Conservation (phyloP, 2,329 filamentous ascomycete species). For the Raffaelea albimanens region DNA sequence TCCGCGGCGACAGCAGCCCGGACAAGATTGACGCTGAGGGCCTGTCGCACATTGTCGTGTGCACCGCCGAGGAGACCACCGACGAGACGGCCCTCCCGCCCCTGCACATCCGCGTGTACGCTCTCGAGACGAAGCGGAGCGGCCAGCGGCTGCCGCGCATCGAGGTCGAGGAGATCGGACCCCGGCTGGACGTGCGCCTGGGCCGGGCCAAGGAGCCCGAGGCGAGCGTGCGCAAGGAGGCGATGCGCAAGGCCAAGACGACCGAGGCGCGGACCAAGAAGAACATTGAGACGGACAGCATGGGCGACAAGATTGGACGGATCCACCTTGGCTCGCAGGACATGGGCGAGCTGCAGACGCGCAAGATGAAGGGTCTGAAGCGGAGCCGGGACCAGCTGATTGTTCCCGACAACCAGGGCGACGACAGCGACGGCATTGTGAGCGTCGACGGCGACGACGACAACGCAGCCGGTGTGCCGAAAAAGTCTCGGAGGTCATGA, state of each 20-base stretch:
- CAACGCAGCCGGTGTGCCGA: conserved; percentile 29
- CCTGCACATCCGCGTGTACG: conserved; percentile 68
- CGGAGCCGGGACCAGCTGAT: conserved; percentile 54
- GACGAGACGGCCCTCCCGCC: conserved; percentile 32
- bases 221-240: conserved; percentile 72
- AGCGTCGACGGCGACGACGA: conserved; percentile 13
- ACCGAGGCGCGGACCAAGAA: conserved; percentile 79
- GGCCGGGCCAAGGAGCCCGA: conserved; percentile 75
- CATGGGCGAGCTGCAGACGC: conserved; percentile 75
- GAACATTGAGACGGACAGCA: conserved; percentile 83
- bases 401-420: conserved; percentile 21
- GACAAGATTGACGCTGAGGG: conserved; percentile 90
- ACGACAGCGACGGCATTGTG: conserved; percentile 30
- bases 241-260: conserved; percentile 75
- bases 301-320: conserved; percentile 93
- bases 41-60: conserved; percentile 78
- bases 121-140: conserved; percentile 75
- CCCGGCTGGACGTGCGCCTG: conserved; percentile 82
- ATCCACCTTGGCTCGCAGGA: conserved; percentile 90
- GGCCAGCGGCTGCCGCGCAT: conserved; percentile 82
- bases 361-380: conserved; percentile 99
- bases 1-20: conserved; percentile 66
- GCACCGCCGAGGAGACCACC: conserved; percentile 58
- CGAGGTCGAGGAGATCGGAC: conserved; percentile 33
- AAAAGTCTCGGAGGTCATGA: conserved; percentile 25